These are phyloP conservation scores for Sphaceloma murrayae DNA, from an alignment of 2,329 filamentous ascomycete genomes.

Conservation along the genomic window DNA sequence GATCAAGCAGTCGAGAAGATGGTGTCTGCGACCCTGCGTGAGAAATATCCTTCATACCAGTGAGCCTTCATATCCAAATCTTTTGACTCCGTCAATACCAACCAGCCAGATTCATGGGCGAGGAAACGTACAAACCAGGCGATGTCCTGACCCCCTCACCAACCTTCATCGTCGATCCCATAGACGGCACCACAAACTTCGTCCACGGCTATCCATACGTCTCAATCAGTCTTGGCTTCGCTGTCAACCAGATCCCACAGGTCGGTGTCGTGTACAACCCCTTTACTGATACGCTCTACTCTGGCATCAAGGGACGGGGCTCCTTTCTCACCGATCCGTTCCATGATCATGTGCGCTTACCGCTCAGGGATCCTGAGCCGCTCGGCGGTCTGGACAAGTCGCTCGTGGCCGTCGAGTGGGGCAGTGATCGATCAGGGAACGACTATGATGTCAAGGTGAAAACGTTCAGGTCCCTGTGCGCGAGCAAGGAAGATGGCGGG, in stretches of 20 bases:
- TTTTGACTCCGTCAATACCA: neutral
- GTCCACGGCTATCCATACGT: slow-evolving; percentile 66
- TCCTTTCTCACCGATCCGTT: slow-evolving; percentile 40
- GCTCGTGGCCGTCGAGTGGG: slow-evolving; percentile 66
- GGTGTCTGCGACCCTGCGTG: slow-evolving; percentile 42
- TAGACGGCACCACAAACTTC: slow-evolving; percentile 76
- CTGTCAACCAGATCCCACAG: slow-evolving; percentile 50
- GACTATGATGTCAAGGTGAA: slow-evolving; percentile 62
- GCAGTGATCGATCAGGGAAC: slow-evolving; percentile 52
- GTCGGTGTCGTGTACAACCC: slow-evolving; percentile 76
- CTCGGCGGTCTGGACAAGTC: slow-evolving; percentile 52
- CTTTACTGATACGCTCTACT: slow-evolving; percentile 60
- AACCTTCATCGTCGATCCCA: slow-evolving; percentile 74
- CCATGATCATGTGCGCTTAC: slow-evolving; percentile 32
- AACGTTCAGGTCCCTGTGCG: slow-evolving; percentile 50
- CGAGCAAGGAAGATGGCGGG: slow-evolving; percentile 51
- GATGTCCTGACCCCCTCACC: slow-evolving; percentile 53
- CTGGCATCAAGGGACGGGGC: slow-evolving; percentile 58
- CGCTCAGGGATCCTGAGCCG: slow-evolving; percentile 41
- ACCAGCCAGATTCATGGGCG: slow-evolving; percentile 53
- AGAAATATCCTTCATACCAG: slow-evolving; percentile 45
- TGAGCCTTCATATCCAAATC: slow-evolving; percentile 25
- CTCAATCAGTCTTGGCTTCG: slow-evolving; percentile 66
- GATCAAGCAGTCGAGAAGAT: slow-evolving; percentile 52
- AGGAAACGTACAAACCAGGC: slow-evolving; percentile 65